These are phyloP conservation scores for Veloboletus limbatus DNA, from an alignment of 1,284 basidiomycete species.

Conservation along the genomic window DNA sequence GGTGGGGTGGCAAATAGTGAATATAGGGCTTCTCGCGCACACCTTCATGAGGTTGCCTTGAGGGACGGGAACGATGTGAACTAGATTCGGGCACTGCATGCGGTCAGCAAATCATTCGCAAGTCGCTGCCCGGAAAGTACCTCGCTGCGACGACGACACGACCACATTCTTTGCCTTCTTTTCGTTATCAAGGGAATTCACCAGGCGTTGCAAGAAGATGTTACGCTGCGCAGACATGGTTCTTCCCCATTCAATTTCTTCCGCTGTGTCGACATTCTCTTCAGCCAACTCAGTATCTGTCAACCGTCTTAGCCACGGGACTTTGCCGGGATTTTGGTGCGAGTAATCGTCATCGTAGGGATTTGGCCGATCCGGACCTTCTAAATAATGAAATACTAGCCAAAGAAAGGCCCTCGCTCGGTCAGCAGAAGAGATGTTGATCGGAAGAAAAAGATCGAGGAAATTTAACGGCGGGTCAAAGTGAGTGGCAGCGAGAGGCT, in stretches of 20 bases:
- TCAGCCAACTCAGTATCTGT: constrained; percentile 44
- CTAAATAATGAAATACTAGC: constrained; percentile 76
- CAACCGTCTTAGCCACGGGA: constrained; percentile 53
- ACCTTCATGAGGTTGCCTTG: constrained; percentile 27
- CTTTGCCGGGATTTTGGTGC: constrained; percentile 46
- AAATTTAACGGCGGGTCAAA: constrained; percentile 76
- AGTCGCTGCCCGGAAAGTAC: constrained; percentile 12
- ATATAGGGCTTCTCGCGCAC: constrained; percentile 41
- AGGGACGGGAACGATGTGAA: constrained; percentile 28
- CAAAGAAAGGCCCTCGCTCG: constrained; percentile 78
- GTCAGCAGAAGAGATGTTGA: constrained; percentile 64
- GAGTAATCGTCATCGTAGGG: constrained; percentile 66
- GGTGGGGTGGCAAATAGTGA: constrained; percentile 36
- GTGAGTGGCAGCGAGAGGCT: constrained; percentile 70
- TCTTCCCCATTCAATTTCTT: constrained; percentile 65
- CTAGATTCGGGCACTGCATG: constrained; percentile 22
- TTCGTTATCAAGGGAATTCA: constrained; percentile 46
- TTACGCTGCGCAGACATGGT: constrained; percentile 65
- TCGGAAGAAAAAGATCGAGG: constrained; percentile 77
- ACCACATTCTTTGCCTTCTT: constrained; percentile 42
- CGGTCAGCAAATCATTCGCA: constrained; percentile 10
- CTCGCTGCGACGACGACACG: constrained; percentile 26
- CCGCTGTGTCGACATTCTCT: constrained; percentile 68
- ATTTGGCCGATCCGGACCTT: constrained; percentile 53
- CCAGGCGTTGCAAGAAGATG: constrained; percentile 59